Percentiles rank a stretch among this genome's conserved stretches.
These are phyloP conservation scores for Nakaseomyces kungkrabaensis DNA, from an alignment of 1,139 yeast species.

Conservation along the genomic window DNA sequence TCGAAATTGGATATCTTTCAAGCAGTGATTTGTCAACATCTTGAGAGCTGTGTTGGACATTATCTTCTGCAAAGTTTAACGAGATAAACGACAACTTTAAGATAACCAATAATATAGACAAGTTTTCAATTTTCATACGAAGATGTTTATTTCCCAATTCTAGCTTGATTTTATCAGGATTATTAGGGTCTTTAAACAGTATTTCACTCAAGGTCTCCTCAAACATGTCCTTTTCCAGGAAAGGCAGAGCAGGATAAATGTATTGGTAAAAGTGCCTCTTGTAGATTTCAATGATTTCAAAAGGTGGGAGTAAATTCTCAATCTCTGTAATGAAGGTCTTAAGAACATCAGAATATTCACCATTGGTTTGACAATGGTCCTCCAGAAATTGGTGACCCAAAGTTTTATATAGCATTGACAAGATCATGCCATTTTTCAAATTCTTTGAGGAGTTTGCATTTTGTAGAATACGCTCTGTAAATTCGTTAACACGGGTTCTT, in stretches of 20 bases:
- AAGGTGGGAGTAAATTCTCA: constrained; percentile 14
- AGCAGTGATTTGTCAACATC: constrained; percentile 7
- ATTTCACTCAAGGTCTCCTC: constrained; percentile 15
- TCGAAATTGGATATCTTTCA: constrained; percentile 20
- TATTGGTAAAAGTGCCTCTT: constrained; percentile 15
- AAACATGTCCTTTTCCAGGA: constrained; percentile 14
- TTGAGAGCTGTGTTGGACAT: constrained; percentile 4
- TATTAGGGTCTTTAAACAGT: constrained; percentile 10
- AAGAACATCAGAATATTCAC: constrained; percentile 15
- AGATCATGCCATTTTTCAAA: constrained; percentile 20
- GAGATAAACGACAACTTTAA: constrained; percentile 24
- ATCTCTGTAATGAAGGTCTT: constrained; percentile 11
- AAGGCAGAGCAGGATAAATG: constrained; percentile 16
- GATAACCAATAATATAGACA: constrained; percentile 20
- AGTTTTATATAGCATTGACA: constrained; percentile 15
- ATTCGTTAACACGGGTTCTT: constrained; percentile 17
- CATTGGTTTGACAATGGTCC: constrained; percentile 12
- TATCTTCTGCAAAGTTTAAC: constrained; percentile 13
- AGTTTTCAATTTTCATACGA: constrained; percentile 22
- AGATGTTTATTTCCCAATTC: constrained; percentile 20
- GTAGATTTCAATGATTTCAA: constrained; percentile 9
- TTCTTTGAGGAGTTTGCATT: constrained; percentile 16
- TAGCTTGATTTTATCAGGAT: constrained; percentile 16
- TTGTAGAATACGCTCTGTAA: constrained; percentile 21
- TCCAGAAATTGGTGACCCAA: constrained; percentile 18